Evolutionary conservation across 352 stramenopile genomes (phyloP).

Genomic region (Paralagenidium karlingii): DNA sequence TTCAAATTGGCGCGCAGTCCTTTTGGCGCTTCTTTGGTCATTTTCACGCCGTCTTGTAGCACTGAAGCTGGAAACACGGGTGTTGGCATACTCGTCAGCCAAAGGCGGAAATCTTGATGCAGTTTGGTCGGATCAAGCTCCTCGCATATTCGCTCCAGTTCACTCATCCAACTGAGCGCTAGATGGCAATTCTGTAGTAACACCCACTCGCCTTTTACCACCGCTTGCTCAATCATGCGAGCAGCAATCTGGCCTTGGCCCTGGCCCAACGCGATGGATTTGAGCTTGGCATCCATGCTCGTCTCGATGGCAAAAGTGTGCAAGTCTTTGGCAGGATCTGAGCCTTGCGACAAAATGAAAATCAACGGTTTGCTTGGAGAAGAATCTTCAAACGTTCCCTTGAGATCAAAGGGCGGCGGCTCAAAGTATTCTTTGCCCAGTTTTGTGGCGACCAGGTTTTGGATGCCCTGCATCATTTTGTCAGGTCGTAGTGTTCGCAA

Average conservation of each 20-base stretch:
- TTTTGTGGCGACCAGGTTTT: slow-evolving; percentile 24
- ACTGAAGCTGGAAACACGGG: slow-evolving; percentile 79
- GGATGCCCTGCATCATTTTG: slow-evolving; percentile 24
- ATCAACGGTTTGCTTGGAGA: slow-evolving; percentile 26
- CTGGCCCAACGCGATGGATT: slow-evolving; percentile 24
- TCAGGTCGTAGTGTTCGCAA: slow-evolving; percentile 21
- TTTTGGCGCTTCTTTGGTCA: slow-evolving; percentile 94
- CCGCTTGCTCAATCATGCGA: slow-evolving; percentile 9
- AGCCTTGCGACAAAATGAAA: slow-evolving; percentile 40
- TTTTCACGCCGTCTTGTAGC: slow-evolving; percentile 92
- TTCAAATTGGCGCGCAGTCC: slow-evolving; percentile 89
- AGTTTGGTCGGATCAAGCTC: slow-evolving; percentile 21
- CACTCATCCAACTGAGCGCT: slow-evolving; percentile 36
- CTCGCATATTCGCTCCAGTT: slow-evolving; percentile 65
- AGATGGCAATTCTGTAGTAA: slow-evolving; percentile 65
- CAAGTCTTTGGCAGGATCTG: slow-evolving; percentile 30
- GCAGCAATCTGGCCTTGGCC: slow-evolving; percentile 9
- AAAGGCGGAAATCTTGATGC: slow-evolving; percentile 67
- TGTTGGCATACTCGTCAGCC: slow-evolving; percentile 61
- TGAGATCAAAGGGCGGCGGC: slow-evolving; percentile 36
- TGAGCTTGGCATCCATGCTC: slow-evolving; percentile 13
- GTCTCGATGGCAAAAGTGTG: slow-evolving; percentile 14
- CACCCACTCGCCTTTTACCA: slow-evolving; percentile 46
- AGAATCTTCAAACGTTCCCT: slow-evolving; percentile 32
- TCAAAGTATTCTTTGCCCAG: slow-evolving; percentile 43